phyloP scores from a whole-genome alignment of 768 basidiomycete species.

The Kwoniella heveanensis region DNA sequence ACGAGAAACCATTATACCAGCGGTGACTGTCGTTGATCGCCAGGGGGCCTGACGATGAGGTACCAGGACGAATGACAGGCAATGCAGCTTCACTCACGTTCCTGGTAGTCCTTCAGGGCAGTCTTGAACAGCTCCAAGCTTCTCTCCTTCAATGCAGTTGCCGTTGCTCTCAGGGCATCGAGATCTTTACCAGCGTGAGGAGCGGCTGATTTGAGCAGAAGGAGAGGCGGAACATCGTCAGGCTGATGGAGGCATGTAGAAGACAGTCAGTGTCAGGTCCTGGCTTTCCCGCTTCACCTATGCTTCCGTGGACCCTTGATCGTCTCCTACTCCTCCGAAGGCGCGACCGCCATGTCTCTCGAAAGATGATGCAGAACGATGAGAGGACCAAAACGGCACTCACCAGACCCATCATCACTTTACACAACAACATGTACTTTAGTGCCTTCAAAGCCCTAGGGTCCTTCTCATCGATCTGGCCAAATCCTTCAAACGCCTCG shows the following conservation, averaged over 20 bases:
- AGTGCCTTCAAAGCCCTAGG: conserved; percentile 76
- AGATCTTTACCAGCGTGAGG: conserved; percentile 90
- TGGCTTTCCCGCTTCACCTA: too few species aligned
- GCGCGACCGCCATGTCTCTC: neutral
- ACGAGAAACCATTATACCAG: neutral
- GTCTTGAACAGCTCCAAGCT: conserved; percentile 87
- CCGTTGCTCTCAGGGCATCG: conserved; percentile 93
- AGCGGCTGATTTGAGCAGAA: conserved; percentile 81
- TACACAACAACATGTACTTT: conserved; percentile 98
- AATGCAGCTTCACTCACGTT: conserved; percentile 69
- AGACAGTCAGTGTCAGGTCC: too few species aligned
- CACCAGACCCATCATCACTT: conserved; percentile 95
- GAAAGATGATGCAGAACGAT: neutral
- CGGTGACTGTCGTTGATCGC: neutral
- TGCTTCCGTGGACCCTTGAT: too few species aligned
- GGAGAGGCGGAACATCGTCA: conserved; percentile 85
- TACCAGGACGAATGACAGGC: too few species aligned
- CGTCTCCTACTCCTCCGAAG: too few species aligned
- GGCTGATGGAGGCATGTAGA: conserved; percentile 61
- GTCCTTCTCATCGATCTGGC: conserved; percentile 67
- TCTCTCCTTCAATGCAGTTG: conserved; percentile 87
- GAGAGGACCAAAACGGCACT: too few species aligned
- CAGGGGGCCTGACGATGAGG: too few species aligned
- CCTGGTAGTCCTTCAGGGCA: conserved; percentile 79
- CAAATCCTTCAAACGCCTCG: conserved; percentile 90